Percentiles rank a stretch among this genome's conserved stretches.
phyloP scores from a whole-genome alignment of 179 eudicot genomes.

The Amaranthus tricolor region DNA sequence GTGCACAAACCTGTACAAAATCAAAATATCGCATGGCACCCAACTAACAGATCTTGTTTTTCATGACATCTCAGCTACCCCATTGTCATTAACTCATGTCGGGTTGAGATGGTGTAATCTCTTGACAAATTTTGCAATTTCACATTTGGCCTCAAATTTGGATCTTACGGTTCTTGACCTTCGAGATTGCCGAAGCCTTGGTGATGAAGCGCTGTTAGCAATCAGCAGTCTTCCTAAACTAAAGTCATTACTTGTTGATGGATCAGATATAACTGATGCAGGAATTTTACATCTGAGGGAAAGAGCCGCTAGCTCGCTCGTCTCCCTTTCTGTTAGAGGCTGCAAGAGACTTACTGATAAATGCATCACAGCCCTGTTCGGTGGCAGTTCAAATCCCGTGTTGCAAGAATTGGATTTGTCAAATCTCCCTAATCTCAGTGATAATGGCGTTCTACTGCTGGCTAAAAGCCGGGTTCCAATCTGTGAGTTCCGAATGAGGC shows the following conservation, averaged over 20 bases:
- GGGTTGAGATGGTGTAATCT: conserved; percentile 92
- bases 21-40: conserved; percentile 70
- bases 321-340: conserved; percentile 71
- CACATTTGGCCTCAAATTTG: conserved; percentile 57
- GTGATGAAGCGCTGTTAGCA: conserved; percentile 80
- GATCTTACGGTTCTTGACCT: conserved; percentile 75
- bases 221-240: conserved; percentile 59
- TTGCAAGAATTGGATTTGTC: conserved; percentile 84
- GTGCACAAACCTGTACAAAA: conserved; percentile 66
- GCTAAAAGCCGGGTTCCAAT: conserved; percentile 64
- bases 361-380: conserved; percentile 62
- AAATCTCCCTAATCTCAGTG: conserved; percentile 73
- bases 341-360: conserved; percentile 93
- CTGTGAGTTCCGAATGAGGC: conserved; percentile 73
- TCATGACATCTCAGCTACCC: conserved; percentile 83
- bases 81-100: conserved; percentile 75
- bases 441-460: conserved; percentile 60
- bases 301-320: conserved; percentile 45
- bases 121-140: conserved; percentile 63
- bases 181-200: conserved; percentile 86
- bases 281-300: conserved; percentile 65
- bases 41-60: conserved; percentile 87
- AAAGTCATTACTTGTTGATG: conserved; percentile 66
- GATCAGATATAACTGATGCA: conserved; percentile 71
- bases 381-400: conserved; percentile 40